Base-by-base conservation (phyloP, 164 flowering plant genomes). In the Vitis labrusca region DNA sequence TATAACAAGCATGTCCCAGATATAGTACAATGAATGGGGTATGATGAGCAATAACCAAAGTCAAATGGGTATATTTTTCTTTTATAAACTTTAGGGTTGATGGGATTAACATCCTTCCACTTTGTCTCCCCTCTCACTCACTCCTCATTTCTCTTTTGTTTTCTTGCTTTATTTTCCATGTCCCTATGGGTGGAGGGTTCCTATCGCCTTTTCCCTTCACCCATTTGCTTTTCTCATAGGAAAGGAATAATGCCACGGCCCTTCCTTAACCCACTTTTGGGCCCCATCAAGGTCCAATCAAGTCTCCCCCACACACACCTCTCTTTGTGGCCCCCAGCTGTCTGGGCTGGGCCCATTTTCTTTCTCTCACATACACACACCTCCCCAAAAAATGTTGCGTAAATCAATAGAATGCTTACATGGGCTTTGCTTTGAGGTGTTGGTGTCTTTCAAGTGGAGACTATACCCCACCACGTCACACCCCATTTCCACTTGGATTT, bases 361-460 rank as follows among this genome's bases (percentile, higher is more conserved):
- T 63, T 52, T 30, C 65, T 57, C 63, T 51, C 3, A 29, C 59
- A 54, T 50, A 30, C 64, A 55, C 32, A 10, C 29, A 1, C 2
- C 14, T 10, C 49, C 54, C 32, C 49, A 11, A 15, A 23, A 13
- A 67, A 63, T 74, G 79, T 88, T 78, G 89, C 85, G 84, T 88
- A 71, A 82, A 76, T 75, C 57, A 51, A 67, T 76, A 68, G 71
- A 76, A 65, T 69, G 82, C 71, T 71, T 82, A 76, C 63, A 72
- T 85, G 73, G 80, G 70, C 81, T 32, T 80, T 75, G 79, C 83
- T 85, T 84, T 87, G 73, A 64, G 73, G 69, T 71, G 71, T 74
- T 73, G 89, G 85, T 83, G 85, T 79, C 71, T 67, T 81, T 75
- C 74, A 82, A 85, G 89, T 85, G 89, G 84, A 82, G 65, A 75